Evolutionary conservation across 345 rosid species (phyloP).

Genomic region (Linum trigynum): DNA sequence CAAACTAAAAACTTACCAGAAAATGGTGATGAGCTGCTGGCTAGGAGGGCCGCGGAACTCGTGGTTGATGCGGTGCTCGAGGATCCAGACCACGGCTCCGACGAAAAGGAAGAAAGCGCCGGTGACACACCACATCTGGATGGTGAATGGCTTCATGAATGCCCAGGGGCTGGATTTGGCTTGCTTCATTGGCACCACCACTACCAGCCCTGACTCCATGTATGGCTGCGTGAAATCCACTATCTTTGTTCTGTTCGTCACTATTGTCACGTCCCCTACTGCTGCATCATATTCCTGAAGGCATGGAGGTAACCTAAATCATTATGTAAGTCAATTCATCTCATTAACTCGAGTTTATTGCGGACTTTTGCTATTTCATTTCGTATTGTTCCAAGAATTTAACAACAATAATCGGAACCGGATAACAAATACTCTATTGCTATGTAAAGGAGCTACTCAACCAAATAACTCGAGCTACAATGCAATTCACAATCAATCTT

Average conservation of each 20-base stretch:
- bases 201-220: constrained; percentile 46
- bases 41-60: constrained; percentile 92
- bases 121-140: constrained; percentile 83
- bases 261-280: constrained; percentile 25
- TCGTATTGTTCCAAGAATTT: no score
- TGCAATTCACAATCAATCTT: no score
- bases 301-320: background rate
- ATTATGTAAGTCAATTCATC: background rate
- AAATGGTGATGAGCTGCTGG: constrained; percentile 64
- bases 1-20: constrained; percentile 47
- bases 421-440: no score
- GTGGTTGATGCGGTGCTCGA: constrained; percentile 72
- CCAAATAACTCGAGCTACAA: no score
- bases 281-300: constrained; percentile 23
- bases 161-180: constrained; percentile 85
- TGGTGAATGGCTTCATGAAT: constrained; percentile 78
- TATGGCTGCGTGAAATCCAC: constrained; percentile 29
- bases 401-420: no score
- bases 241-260: constrained; percentile 23
- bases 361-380: no score
- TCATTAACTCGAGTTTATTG: no score
- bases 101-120: constrained; percentile 70
- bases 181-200: constrained; percentile 66
- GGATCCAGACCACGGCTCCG: constrained; percentile 95
- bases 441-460: no score